phyloP scores from a whole-genome alignment of 352 stramenopile genomes.

The Blastocystis sp. region DNA sequence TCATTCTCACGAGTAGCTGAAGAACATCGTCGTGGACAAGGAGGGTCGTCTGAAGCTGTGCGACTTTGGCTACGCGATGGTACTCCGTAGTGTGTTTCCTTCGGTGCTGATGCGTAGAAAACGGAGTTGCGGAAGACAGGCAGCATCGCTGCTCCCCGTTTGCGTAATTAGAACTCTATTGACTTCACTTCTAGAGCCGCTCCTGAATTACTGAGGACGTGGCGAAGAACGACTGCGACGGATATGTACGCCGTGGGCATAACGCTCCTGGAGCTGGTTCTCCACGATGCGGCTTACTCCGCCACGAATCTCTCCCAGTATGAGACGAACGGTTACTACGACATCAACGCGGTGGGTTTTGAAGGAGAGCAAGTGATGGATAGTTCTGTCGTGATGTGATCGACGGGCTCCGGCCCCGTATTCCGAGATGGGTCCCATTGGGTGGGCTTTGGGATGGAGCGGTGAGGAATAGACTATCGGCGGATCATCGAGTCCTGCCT shows the following conservation, averaged over 20 bases:
- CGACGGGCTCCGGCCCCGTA: constrained; percentile 1
- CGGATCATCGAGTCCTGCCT: constrained; percentile 37
- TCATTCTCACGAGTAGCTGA: not conserved
- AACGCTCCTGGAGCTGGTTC: constrained; percentile 16
- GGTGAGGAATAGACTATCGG: constrained; percentile 28
- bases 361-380: not conserved
- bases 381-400: constrained; percentile 29
- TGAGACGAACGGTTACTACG: not conserved
- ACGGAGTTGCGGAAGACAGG: not conserved
- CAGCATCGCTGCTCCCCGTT: not conserved
- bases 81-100: not conserved
- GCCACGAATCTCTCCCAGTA: not conserved
- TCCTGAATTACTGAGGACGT: constrained; percentile 4
- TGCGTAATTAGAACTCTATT: not conserved
- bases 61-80: constrained; percentile 36
- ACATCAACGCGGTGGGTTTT: not conserved
- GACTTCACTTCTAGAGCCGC: constrained; percentile 18
- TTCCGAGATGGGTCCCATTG: not conserved
- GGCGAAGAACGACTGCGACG: not conserved
- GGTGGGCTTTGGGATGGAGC: not conserved
- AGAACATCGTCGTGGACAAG: constrained; percentile 20
- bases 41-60: not conserved
- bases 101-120: not conserved
- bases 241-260: constrained; percentile 55
- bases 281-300: not conserved